A percentile compares a stretch with the other conserved stretches of the same genome.
phyloP scores from a whole-genome alignment of 2,329 filamentous ascomycete species.

The Fusarium haematococcum region DNA sequence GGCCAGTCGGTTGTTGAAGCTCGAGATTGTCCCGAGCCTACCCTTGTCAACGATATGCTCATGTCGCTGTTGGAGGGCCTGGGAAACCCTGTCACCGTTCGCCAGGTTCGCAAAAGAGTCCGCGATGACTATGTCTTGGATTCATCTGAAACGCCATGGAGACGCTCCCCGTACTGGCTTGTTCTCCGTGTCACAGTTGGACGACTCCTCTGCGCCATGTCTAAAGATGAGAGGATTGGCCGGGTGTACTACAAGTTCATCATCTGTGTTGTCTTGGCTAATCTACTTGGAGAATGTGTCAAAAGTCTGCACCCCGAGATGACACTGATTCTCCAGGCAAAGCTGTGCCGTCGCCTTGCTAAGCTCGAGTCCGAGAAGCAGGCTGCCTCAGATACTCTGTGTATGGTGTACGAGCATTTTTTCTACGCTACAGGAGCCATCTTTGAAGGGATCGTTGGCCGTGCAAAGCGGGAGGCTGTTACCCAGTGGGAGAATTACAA shows the following conservation, averaged over 20 bases:
- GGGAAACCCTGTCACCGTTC: slow-evolving; percentile 54
- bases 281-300: slow-evolving; percentile 57
- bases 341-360: slow-evolving; percentile 67
- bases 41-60: slow-evolving; percentile 69
- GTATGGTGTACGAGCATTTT: slow-evolving; percentile 2
- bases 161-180: slow-evolving; percentile 72
- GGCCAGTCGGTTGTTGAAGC: slow-evolving; percentile 60
- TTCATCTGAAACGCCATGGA: slow-evolving; percentile 66
- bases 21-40: slow-evolving; percentile 66
- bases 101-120: slow-evolving; percentile 66
- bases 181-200: slow-evolving; percentile 69
- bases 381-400: background rate
- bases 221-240: slow-evolving; percentile 41
- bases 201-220: slow-evolving; percentile 59
- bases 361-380: slow-evolving; percentile 60
- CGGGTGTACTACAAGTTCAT: slow-evolving; percentile 68
- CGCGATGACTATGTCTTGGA: slow-evolving; percentile 71
- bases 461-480: slow-evolving; percentile 47
- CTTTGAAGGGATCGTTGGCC: background rate
- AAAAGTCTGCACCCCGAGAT: slow-evolving; percentile 27
- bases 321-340: slow-evolving; percentile 51
- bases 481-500: slow-evolving; percentile 57
- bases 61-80: slow-evolving; percentile 69
- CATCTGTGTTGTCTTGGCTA: slow-evolving; percentile 60
- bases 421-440: background rate